Evolutionary conservation across 345 rosid genomes (phyloP), one percentile per base, ranked within the genome.

Genomic region (Aurinia saxatilis): DNA sequence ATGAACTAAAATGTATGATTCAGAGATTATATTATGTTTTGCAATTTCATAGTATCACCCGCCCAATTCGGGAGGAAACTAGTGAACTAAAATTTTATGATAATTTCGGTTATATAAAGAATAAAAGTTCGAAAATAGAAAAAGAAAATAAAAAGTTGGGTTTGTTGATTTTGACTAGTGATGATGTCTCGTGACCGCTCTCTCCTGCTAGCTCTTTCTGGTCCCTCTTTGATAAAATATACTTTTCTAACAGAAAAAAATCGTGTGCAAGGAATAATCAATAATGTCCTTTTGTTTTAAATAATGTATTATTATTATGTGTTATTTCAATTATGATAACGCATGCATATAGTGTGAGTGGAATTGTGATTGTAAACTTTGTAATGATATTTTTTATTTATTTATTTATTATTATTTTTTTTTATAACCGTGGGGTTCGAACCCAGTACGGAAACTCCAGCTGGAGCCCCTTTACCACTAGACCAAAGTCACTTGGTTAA

Each of bases 161-260:
- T 57, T 29, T 50, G 55, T 58, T 64, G 70, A 63, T 71, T 69
- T 71, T 71, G 70, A 71, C 75, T 64, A 71, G 70, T 71, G 47
- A 71, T 64, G 65, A 71, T 71, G 75, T 63, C 70, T 71, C 70
- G 65, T 57, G 75, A 63, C 60, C 60, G 53, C 57, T 68, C 73
- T 67, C 72, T 58, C 57, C 36, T 19, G 57, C 50, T 70, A 46
- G 64, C 42, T 63, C n/a, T n/a, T n/a, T n/a, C 70, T 71, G 59
- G 75, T 56, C 75, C 75, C 59, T 56, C 59, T 56, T 40, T 57
- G 38, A 5, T 49, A 63, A 48, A 25, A 42, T 23, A 71, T 40
- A 57, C 16, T 48, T 70, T 46, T 46, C 18, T 18, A 35, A 25
- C 7, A 6, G 6, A 57, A 42, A 50, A 63, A 57, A 33, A 71